Conservation (phyloP, 1,284 basidiomycete genomes). For the Irpex sp. region DNA sequence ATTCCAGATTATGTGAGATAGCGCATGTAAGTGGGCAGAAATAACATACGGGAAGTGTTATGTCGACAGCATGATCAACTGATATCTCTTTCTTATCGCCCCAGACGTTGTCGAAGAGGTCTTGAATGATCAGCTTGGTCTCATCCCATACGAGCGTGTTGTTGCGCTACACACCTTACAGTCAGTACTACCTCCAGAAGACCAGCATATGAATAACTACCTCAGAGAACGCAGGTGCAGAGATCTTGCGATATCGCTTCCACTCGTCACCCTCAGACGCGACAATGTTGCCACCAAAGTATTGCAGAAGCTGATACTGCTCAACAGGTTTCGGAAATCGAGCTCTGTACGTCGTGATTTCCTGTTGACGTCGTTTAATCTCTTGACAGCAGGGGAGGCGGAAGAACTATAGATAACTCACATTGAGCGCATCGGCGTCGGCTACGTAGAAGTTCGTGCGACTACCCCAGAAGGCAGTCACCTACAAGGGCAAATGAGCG, state of each 20-base stretch:
- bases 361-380: not conserved
- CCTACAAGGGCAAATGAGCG: conserved; percentile 1
- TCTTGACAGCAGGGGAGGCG: not conserved
- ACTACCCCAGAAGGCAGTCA: conserved; percentile 7
- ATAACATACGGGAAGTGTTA: conserved; percentile 45
- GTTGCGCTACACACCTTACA: conserved; percentile 28
- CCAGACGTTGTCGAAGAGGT: conserved; percentile 37
- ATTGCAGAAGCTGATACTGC: conserved; percentile 25
- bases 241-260: conserved; percentile 50
- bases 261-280: conserved; percentile 52
- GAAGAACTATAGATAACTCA: not conserved
- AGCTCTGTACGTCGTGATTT: conserved; percentile 10
- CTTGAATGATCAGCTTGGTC: conserved; percentile 35
- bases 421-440: conserved; percentile 23
- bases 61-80: conserved; percentile 30
- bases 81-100: conserved; percentile 25
- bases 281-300: conserved; percentile 49
- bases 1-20: not conserved
- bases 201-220: conserved; percentile 14
- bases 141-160: conserved; percentile 58
- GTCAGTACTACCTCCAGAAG: not conserved
- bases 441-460: conserved; percentile 20
- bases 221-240: conserved; percentile 35
- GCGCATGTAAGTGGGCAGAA: not conserved
- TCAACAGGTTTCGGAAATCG: conserved; percentile 31